These are phyloP conservation scores for Escallonia rubra DNA, from an alignment of 129 eudicot genomes.

Conservation along the genomic window DNA sequence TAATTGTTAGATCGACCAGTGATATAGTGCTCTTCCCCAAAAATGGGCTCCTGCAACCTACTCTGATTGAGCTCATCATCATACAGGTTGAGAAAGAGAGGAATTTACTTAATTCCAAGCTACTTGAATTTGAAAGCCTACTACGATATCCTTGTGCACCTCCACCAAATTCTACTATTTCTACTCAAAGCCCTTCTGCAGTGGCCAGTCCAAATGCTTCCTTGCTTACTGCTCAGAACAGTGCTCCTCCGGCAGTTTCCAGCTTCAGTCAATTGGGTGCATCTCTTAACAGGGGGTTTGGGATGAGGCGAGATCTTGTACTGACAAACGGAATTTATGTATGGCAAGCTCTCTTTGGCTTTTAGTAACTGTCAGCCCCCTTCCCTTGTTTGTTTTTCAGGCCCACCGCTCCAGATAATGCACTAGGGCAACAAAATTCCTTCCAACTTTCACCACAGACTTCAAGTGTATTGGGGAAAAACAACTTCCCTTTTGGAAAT, in stretches of 20 bases:
- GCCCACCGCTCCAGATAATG: conserved; percentile 43
- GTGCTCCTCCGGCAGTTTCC: conserved; percentile 50
- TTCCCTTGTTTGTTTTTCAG: conserved; percentile 26
- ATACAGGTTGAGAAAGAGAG: conserved; percentile 87
- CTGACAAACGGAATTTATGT: neutral
- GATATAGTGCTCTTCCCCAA: no score
- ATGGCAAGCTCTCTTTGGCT: neutral
- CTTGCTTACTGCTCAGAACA: conserved; percentile 39
- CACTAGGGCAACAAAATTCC: conserved; percentile 45
- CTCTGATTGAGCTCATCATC: conserved; percentile 9
- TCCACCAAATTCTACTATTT: conserved; percentile 38
- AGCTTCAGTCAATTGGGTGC: conserved; percentile 62
- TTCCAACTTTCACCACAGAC: conserved; percentile 38
- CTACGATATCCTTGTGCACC: conserved; percentile 53
- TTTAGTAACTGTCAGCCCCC: neutral
- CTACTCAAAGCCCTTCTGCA: conserved; percentile 41
- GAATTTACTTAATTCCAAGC: conserved; percentile 57
- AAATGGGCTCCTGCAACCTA: no score
- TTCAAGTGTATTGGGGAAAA: conserved; percentile 24
- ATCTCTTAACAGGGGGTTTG: conserved; percentile 30
- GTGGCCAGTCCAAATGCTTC: conserved; percentile 32
- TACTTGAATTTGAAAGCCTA: conserved; percentile 66
- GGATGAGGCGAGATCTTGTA: conserved; percentile 34
- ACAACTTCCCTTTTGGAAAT: conserved; percentile 39
- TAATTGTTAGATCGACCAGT: no score